phyloP scores from a whole-genome alignment of 2,329 filamentous ascomycete genomes.

The Aspergillus hortae region DNA sequence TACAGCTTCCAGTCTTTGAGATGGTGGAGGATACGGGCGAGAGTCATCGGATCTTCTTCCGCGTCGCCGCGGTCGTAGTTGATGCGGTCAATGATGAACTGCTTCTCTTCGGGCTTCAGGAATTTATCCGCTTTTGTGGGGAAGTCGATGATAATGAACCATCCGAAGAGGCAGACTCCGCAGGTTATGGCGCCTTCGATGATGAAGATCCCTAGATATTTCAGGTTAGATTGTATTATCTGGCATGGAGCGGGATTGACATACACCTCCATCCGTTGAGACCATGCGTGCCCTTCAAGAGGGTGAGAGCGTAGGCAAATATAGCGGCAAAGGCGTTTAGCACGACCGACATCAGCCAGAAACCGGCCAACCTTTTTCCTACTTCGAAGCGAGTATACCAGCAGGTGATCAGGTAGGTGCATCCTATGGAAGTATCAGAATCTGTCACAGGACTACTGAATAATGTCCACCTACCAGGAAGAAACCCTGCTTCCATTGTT shows the following conservation, averaged over 20 bases:
- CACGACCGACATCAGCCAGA: slow-evolving; percentile 20
- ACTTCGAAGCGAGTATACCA: slow-evolving; percentile 39
- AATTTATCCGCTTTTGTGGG: slow-evolving; percentile 26
- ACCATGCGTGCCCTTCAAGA: slow-evolving; percentile 22
- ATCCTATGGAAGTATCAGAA: slow-evolving; percentile 15
- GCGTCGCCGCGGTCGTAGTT: slow-evolving; percentile 36
- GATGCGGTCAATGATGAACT: slow-evolving; percentile 33
- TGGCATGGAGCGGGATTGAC: not conserved
- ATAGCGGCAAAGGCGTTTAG: slow-evolving; percentile 30
- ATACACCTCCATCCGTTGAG: slow-evolving; percentile 29
- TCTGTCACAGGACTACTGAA: no score
- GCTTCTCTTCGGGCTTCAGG: slow-evolving; percentile 19
- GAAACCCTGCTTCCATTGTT: slow-evolving; percentile 26
- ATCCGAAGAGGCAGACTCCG: slow-evolving; percentile 26
- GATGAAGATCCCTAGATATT: slow-evolving; percentile 20
- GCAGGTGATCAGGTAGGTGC: slow-evolving; percentile 33
- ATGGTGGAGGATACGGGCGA: slow-evolving; percentile 20
- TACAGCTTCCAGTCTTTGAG: slow-evolving; percentile 36
- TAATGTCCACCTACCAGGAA: slow-evolving; percentile 18
- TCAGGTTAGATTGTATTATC: not conserved
- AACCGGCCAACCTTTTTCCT: slow-evolving; percentile 22
- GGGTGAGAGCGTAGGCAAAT: slow-evolving; percentile 35
- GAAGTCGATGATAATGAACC: slow-evolving; percentile 42
- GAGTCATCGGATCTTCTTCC: slow-evolving; percentile 23
- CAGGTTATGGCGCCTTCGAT: slow-evolving; percentile 29